phyloP scores from a whole-genome alignment of 2,329 filamentous ascomycete genomes.

The Phaeoacremonium minimum region DNA sequence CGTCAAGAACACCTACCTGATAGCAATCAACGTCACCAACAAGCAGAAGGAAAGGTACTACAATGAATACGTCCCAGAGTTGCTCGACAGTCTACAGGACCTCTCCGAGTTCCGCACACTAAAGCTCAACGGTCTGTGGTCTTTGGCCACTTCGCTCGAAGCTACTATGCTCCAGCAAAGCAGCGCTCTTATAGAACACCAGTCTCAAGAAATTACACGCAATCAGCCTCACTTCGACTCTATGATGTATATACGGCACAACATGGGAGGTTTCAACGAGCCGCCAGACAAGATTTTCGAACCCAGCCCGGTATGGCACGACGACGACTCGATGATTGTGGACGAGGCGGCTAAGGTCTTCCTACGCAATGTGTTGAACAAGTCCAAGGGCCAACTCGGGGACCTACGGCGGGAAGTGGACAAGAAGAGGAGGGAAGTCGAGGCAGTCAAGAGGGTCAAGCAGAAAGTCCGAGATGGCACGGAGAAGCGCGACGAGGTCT shows the following conservation, averaged over 20 bases:
- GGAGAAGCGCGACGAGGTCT: conserved; percentile 85
- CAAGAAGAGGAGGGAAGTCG: conserved; percentile 80
- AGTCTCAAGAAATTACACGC: conserved; percentile 76
- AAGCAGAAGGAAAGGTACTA: conserved; percentile 98
- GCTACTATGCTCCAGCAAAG: conserved; percentile 72
- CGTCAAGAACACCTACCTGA: conserved; percentile 95
- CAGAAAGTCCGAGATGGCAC: conserved; percentile 75
- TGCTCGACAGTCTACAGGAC: conserved; percentile 90
- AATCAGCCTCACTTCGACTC: conserved; percentile 89
- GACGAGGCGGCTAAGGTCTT: conserved; percentile 88
- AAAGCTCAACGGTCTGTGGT: conserved; percentile 85
- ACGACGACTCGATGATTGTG: conserved; percentile 79
- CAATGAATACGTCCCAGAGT: conserved; percentile 90
- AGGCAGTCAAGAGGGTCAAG: conserved; percentile 68
- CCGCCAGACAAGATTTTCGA: conserved; percentile 84
- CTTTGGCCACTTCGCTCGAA: conserved; percentile 74
- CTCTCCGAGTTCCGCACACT: conserved; percentile 83
- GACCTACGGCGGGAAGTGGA: conserved; percentile 81
- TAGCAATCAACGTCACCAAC: conserved; percentile 93
- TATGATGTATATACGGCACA: conserved; percentile 97
- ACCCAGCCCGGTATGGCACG: conserved; percentile 94
- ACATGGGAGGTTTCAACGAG: conserved; percentile 77
- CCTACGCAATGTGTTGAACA: conserved; percentile 84
- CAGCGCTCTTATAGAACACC: conserved; percentile 64
- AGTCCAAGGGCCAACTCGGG: conserved; percentile 79